Evolutionary conservation across 306 rosid species (phyloP).

Genomic region (Trichosanthes cucumerina): DNA sequence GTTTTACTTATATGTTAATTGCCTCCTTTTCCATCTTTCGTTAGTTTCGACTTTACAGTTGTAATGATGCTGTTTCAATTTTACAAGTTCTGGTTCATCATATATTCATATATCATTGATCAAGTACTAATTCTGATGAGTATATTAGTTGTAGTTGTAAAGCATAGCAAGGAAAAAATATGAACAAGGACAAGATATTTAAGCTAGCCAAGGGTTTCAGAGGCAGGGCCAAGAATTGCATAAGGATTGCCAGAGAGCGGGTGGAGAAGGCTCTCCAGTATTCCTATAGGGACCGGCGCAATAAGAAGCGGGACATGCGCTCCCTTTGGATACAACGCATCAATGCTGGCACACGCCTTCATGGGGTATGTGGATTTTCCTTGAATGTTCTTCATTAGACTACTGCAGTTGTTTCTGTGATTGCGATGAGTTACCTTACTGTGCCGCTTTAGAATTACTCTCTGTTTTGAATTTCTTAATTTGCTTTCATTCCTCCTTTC

Average conservation of each 20-base stretch:
- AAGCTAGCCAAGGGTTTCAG: constrained; percentile 94
- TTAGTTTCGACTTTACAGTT: background rate
- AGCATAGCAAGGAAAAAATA: constrained; percentile 22
- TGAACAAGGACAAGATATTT: constrained; percentile 77
- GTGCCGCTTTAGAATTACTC: background rate
- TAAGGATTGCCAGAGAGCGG: constrained; percentile 90
- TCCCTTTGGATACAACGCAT: constrained; percentile 91
- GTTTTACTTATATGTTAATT: background rate
- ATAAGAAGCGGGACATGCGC: constrained; percentile 93
- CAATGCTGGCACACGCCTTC: constrained; percentile 86
- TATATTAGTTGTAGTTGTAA: constrained; percentile 3
- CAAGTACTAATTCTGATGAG: background rate
- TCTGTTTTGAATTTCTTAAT: background rate
- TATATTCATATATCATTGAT: background rate
- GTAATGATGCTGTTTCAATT: background rate
- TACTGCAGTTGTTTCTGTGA: background rate
- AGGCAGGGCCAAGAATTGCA: constrained; percentile 96
- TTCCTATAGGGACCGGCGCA: constrained; percentile 93
- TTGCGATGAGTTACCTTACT: background rate
- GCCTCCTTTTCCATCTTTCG: background rate
- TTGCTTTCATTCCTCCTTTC: background rate
- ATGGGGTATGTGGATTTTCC: constrained; percentile 47
- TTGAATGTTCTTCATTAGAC: constrained; percentile 6
- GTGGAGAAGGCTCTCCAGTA: constrained; percentile 98
- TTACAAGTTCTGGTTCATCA: background rate